Evolutionary conservation across 2,329 filamentous ascomycete species (phyloP), one percentile per base, ranked within the genome.

Genomic region (Xylariales sp.): DNA sequence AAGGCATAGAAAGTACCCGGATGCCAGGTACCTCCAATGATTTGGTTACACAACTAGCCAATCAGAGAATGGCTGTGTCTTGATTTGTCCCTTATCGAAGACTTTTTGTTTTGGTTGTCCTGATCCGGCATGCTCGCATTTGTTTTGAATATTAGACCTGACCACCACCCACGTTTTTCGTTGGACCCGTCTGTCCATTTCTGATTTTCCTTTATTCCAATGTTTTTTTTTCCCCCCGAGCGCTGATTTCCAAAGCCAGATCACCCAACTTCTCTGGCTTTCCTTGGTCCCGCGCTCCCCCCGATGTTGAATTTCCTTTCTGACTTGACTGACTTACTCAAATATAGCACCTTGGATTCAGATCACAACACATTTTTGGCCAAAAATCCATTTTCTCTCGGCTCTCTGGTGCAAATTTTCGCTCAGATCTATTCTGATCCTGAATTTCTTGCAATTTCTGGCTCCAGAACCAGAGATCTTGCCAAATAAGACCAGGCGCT

Each of bases 71-170:
- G 27, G 19, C 13, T 16, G 17, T 33, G 8, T n/a, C 11, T 17
- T 36, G 18, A 25, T 25, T 14, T 24, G 15, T 16, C 8, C 15
- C 15, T 36, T 27, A 28, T 25, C 32, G 12, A 28, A 16, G 24
- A 13, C 33, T 11, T 19, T 19, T n/a, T 36, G 25, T 30, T 37
- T 23, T n/a, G 23, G 19, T 38, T 38, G 20, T 16, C 15, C n/a
- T n/a, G n/a, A n/a, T n/a, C n/a, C n/a, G n/a, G n/a, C n/a, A n/a
- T n/a, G n/a, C n/a, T n/a, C n/a, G n/a, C n/a, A n/a, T 32, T 17
- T 21, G 13, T 7, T 32, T 32, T 27, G 10, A 12, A 25, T 38
- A 38, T 33, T 33, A 38, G 29, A 24, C 37, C 29, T 17, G 37
- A 16, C 37, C n/a, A 25, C 35, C 35, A 37, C 27, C 30, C n/a